Conservation (phyloP, 306 rosid genomes). For the Quercus cerris region DNA sequence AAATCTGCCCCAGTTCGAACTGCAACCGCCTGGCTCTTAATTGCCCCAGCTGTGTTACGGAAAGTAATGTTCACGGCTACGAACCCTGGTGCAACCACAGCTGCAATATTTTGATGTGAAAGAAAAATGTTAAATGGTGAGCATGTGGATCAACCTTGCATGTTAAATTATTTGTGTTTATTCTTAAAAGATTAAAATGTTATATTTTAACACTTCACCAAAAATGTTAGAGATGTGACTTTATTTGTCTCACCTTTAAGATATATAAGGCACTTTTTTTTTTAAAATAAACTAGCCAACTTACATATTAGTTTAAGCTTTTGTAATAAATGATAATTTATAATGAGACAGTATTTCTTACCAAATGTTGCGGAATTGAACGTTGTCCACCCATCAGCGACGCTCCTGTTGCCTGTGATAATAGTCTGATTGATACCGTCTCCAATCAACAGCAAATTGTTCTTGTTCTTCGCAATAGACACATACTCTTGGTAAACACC, state of each 20-base stretch:
- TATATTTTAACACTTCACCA: too few species aligned
- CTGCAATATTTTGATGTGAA: conserved; percentile 30
- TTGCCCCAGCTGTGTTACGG: conserved; percentile 47
- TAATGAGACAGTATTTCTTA: conserved; percentile 13
- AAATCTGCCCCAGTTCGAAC: conserved; percentile 36
- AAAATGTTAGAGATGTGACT: too few species aligned
- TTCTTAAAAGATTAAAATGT: too few species aligned
- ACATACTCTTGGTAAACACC: conserved; percentile 83
- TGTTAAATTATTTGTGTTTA: too few species aligned
- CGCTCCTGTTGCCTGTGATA: conserved; percentile 63
- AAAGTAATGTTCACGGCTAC: conserved; percentile 46
- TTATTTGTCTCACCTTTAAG: too few species aligned
- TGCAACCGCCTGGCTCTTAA: conserved; percentile 53
- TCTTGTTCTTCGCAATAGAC: conserved; percentile 54
- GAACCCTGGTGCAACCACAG: conserved; percentile 65
- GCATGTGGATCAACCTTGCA: too few species aligned
- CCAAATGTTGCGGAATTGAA: conserved; percentile 80
- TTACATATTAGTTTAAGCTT: background rate
- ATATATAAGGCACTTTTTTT: too few species aligned
- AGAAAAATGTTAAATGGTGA: too few species aligned
- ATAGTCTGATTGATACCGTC: conserved; percentile 69
- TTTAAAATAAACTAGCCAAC: too few species aligned
- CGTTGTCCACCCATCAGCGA: conserved; percentile 71
- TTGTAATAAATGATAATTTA: background rate
- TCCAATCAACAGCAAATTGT: conserved; percentile 69